These are phyloP conservation scores for Gyromitra esculenta DNA, from an alignment of 2,329 filamentous ascomycete genomes.

Conservation along the genomic window DNA sequence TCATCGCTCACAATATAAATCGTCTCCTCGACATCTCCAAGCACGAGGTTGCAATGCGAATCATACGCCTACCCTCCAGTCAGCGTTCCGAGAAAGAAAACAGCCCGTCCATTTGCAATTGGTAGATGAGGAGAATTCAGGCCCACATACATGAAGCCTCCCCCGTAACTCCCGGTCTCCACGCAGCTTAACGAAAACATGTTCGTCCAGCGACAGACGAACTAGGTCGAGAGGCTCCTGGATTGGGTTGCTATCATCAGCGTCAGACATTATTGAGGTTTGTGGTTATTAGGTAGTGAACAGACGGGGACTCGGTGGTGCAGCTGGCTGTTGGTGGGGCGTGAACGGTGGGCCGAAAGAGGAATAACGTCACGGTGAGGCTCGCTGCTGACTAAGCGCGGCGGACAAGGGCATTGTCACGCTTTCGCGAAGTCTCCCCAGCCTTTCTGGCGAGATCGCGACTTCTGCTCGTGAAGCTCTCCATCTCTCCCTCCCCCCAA, in stretches of 20 bases:
- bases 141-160: conserved; percentile 77
- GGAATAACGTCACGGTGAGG: conserved; percentile 11
- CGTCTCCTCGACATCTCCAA: conserved; percentile 96
- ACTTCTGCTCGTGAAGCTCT: conserved; percentile 28
- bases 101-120: background rate
- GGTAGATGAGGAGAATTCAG: conserved; percentile 59
- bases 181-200: conserved; percentile 95
- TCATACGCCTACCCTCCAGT: conserved; percentile 80
- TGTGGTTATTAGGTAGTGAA: conserved; percentile 4
- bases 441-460: conserved; percentile 31
- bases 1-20: conserved; percentile 93
- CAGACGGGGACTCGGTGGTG: background rate
- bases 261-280: conserved; percentile 76
- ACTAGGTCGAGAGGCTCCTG: conserved; percentile 81
- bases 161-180: conserved; percentile 96
- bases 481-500: conserved; percentile 49
- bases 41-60: conserved; percentile 95
- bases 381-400: conserved; percentile 27
- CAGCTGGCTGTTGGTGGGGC: conserved; percentile 25
- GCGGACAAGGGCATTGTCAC: conserved; percentile 24
- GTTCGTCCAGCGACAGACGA: conserved; percentile 90
- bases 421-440: background rate
- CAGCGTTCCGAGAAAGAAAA: background rate
- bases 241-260: conserved; percentile 80
- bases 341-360: background rate